A percentile compares a stretch with the other conserved stretches of the same genome.
Evolutionary conservation across 2,329 filamentous ascomycete genomes (phyloP).

Genomic region (Fusarium circinatum): DNA sequence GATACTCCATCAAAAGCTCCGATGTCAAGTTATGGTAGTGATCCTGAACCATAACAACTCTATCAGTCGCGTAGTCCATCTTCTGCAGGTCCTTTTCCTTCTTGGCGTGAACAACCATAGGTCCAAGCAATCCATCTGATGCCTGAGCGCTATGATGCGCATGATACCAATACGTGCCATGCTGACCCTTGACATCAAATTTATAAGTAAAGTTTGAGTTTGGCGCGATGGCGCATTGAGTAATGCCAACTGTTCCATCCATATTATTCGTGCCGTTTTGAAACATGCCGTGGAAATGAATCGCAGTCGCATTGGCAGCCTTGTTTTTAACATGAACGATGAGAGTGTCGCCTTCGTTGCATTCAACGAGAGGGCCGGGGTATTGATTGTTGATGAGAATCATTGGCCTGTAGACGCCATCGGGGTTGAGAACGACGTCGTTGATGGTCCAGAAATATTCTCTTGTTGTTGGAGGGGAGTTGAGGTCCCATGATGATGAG

Average conservation of each 20-base stretch:
- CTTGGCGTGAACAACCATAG: conserved; percentile 72
- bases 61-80: conserved; percentile 56
- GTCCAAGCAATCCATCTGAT: conserved; percentile 74
- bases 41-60: conserved; percentile 75
- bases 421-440: conserved; percentile 68
- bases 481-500: conserved; percentile 64
- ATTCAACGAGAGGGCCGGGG: conserved; percentile 77
- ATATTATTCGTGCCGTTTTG: conserved; percentile 80
- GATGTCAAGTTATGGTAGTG: conserved; percentile 73
- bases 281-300: conserved; percentile 84
- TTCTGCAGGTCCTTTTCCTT: conserved; percentile 48
- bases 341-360: conserved; percentile 78
- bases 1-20: conserved; percentile 63
- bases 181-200: conserved; percentile 68
- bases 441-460: conserved; percentile 70
- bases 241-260: conserved; percentile 76
- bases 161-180: conserved; percentile 69
- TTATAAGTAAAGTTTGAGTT: conserved; percentile 72
- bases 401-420: conserved; percentile 67
- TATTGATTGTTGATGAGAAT: conserved; percentile 80
- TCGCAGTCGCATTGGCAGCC: conserved; percentile 70
- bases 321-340: conserved; percentile 76
- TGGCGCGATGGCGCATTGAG: conserved; percentile 74
- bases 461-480: conserved; percentile 60
- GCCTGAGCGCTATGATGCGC: conserved; percentile 73